Conservation (phyloP, 2,329 filamentous ascomycete species). For the Diaporthe sp. region DNA sequence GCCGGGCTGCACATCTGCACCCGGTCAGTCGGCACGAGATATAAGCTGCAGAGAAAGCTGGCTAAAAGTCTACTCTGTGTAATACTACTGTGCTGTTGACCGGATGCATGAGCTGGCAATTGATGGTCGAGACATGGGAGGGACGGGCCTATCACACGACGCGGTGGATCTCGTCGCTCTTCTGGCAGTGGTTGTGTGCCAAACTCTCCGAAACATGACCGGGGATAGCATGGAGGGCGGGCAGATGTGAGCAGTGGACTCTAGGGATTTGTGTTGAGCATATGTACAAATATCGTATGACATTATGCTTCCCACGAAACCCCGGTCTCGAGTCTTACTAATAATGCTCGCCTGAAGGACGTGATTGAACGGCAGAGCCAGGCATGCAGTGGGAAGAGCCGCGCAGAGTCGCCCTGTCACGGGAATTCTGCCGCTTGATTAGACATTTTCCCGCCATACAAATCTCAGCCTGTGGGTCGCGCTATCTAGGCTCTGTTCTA, state of each 20-base stretch:
- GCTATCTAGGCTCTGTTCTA: neutral
- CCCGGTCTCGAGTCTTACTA: neutral
- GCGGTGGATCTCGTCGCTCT: constrained; percentile 4
- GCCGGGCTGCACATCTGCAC: neutral
- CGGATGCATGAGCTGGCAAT: neutral
- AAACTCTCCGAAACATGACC: neutral
- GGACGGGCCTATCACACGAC: constrained; percentile 2
- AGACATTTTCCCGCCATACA: neutral
- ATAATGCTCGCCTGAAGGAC: neutral
- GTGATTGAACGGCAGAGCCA: neutral
- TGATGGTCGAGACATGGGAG: constrained; percentile 22
- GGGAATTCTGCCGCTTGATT: neutral
- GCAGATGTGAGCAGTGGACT: neutral
- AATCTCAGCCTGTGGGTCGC: neutral
- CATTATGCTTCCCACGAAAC: constrained; percentile 16
- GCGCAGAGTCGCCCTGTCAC: neutral
- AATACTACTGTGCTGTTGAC: neutral
- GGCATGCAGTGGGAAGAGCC: neutral
- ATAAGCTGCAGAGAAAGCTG: neutral
- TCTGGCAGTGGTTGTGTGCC: neutral
- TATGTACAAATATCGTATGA: neutral
- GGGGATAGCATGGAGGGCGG: neutral
- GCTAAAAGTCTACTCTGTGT: neutral
- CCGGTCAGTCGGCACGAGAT: neutral
- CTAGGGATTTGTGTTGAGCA: neutral